Percentiles rank a stretch among this genome's conserved stretches.
phyloP scores from a whole-genome alignment of 331 rosid species.

The Quercus tomentella region DNA sequence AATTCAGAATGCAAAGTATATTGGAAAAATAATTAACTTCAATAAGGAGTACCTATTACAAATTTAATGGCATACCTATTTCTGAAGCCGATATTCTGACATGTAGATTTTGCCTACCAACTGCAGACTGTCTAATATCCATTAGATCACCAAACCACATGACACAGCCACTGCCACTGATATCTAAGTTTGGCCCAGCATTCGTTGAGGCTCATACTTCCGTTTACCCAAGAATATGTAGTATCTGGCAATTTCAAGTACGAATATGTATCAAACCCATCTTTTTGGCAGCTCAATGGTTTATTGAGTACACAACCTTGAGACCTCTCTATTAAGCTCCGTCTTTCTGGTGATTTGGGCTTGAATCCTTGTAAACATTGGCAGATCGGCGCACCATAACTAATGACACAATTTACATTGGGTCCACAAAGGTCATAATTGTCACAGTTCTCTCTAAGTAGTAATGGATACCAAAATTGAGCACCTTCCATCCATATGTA shows the following conservation, averaged over 20 bases:
- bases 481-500: conserved; percentile 30
- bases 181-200: conserved; percentile 21
- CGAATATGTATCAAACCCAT: conserved; percentile 19
- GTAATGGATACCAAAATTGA: conserved; percentile 31
- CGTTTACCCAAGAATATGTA: conserved; percentile 26
- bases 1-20: too few relatives aligned
- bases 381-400: conserved; percentile 37
- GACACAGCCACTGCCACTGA: conserved; percentile 30
- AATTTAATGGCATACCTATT: conserved; percentile 12
- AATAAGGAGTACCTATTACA: too few relatives aligned
- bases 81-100: conserved; percentile 27
- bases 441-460: conserved; percentile 56
- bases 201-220: conserved; percentile 15
- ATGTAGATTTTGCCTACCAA: conserved; percentile 23
- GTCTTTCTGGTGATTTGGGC: conserved; percentile 31
- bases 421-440: conserved; percentile 46
- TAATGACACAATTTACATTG: conserved; percentile 37
- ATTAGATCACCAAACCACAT: conserved; percentile 29
- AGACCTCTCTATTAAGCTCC: conserved; percentile 30
- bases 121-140: conserved; percentile 11
- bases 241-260: conserved; percentile 38
- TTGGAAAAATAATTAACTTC: background rate
- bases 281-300: conserved; percentile 11
- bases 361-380: conserved; percentile 46
- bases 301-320: conserved; percentile 30